Base-by-base conservation (phyloP, 1,284 basidiomycete species). In the Tilletiaria anomala region DNA sequence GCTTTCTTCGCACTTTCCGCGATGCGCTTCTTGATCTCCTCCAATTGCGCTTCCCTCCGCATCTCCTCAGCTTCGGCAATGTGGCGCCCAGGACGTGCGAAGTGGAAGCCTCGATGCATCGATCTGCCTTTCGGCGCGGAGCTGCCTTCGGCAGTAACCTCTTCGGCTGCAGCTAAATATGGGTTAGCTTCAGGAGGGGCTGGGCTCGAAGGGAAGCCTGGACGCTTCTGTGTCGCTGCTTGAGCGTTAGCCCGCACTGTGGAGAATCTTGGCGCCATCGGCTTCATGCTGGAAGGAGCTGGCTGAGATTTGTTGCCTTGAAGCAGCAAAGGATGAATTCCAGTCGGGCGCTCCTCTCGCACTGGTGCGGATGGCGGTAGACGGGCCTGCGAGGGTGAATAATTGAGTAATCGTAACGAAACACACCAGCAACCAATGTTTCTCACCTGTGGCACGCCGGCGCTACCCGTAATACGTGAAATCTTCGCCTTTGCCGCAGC, bases 1-100 rank as follows among this genome's bases (percentile, higher is more conserved):
- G 89, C 91, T 68, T 91, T 94, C 50, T 79, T 75, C 21, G 86
- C 83, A 52, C 80, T 80, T 67, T 89, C 86, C 11, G 85, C 84
- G 53, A 99, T 96, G 34, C 87, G 75, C 64, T 83, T 79, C 70
- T 93, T 93, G 35, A 97, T 72, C 17, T 77, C 86, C 58, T 96
- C 89, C 52, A 99, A 73, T 65, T 88, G 82, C 21, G 73, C 73
- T 33, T 74, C 58, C 4, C 54, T 43, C 16, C 63, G 46, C 18
- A 49, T 24, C 39, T 62, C 58, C 45, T 66, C 63, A 1, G 63
- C 63, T 32, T 51, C 53, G 6, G 42, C 18, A 11, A 66, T 41
- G 37, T 66, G 61, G 20, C 60, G 47, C 2, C 63, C 61, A 0
- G 61, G 59, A 14, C 47, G 48, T 43, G 62, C 52, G 43, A 66